A percentile compares a stretch with the other conserved stretches of the same genome.
Conservation (phyloP, 108 stramenopile genomes). For the Skeletonema menzelii region DNA sequence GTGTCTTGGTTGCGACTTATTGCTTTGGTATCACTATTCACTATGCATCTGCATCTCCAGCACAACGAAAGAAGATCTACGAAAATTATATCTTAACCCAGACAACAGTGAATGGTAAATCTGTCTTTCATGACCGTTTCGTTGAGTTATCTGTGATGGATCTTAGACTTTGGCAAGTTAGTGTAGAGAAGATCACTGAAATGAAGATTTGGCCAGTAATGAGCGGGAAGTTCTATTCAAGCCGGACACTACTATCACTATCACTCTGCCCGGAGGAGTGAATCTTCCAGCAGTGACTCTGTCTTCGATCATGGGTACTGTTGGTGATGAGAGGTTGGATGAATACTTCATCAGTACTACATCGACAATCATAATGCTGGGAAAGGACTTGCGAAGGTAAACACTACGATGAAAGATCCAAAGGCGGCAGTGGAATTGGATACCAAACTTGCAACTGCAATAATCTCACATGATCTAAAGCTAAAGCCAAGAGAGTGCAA, state of each 20-base stretch:
- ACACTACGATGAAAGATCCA: not conserved
- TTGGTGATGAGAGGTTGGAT: not conserved
- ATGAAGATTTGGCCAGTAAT: not conserved
- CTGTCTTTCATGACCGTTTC: conserved; percentile 4
- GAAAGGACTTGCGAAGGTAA: not conserved
- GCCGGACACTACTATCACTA: not conserved
- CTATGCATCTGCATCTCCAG: not conserved
- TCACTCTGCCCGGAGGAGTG: not conserved
- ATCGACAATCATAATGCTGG: not conserved
- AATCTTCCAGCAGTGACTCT: not conserved
- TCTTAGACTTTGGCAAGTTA: not conserved
- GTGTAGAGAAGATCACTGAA: not conserved
- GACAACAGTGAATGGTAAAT: not conserved
- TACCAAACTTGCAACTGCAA: not conserved
- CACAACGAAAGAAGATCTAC: conserved; percentile 13
- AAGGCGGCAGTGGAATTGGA: not conserved
- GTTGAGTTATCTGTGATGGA: not conserved
- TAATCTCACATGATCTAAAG: not conserved
- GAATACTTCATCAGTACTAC: not conserved
- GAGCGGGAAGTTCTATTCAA: not conserved
- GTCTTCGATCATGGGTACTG: not conserved
- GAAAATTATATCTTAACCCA: conserved; percentile 14
- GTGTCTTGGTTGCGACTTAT: conserved; percentile 3
- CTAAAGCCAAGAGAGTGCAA: no score
- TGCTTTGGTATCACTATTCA: conserved; percentile 12